Evolutionary conservation across 139 green algal species (phyloP).

Genomic region (Chlamydomonas eustigma): DNA sequence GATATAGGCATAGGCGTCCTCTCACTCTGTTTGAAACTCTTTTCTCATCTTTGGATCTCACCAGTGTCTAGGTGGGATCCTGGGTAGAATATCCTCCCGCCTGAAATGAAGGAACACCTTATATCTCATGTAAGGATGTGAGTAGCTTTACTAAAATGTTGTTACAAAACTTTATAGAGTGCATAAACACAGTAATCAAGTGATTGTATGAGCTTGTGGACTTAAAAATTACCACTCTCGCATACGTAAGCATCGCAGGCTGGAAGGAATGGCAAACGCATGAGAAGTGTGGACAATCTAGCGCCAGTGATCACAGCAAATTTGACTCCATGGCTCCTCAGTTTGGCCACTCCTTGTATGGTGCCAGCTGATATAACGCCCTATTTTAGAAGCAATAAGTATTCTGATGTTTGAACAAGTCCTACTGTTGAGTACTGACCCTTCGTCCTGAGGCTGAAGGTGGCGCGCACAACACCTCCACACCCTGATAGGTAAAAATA

Average conservation of each 20-base stretch:
- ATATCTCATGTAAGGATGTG: too few relatives aligned
- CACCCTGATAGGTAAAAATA: too few relatives aligned
- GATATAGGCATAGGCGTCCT: too few relatives aligned
- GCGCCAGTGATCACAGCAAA: slow-evolving; percentile 59
- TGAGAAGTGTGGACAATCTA: slow-evolving; percentile 63
- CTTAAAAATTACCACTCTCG: slow-evolving; percentile 54
- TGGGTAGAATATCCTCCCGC: slow-evolving; percentile 66
- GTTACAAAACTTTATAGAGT: too few relatives aligned
- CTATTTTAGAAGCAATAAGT: slow-evolving; percentile 8
- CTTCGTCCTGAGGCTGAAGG: slow-evolving; percentile 43
- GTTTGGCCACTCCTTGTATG: slow-evolving; percentile 28
- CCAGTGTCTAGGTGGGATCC: slow-evolving; percentile 31
- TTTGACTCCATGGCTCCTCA: slow-evolving; percentile 26
- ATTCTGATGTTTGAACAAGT: background rate
- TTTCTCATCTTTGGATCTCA: too few relatives aligned
- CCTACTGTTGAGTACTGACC: slow-evolving; percentile 22
- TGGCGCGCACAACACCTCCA: slow-evolving; percentile 42
- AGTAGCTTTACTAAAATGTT: too few relatives aligned
- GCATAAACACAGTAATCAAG: too few relatives aligned
- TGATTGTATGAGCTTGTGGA: too few relatives aligned
- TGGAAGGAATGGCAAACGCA: slow-evolving; percentile 72
- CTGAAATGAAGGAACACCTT: too few relatives aligned
- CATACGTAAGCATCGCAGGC: slow-evolving; percentile 67
- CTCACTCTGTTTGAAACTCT: background rate
- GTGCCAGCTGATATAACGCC: slow-evolving; percentile 39